phyloP scores from a whole-genome alignment of 164 flowering plant genomes.

The Stephania japonica region DNA sequence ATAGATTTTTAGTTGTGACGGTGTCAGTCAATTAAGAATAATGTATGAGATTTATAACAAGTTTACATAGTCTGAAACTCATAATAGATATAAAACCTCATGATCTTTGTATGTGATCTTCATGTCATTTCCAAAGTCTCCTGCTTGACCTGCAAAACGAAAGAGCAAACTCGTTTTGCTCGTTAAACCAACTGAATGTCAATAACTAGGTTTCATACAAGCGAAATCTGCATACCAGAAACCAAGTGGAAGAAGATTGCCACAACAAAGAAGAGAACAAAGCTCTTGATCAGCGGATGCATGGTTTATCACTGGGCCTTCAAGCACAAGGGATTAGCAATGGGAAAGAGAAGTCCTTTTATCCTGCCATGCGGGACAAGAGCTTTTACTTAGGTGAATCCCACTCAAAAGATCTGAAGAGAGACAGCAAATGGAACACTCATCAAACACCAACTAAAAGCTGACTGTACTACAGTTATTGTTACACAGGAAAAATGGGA shows the following conservation, averaged over 20 bases:
- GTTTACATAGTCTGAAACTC: background rate
- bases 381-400: constrained; percentile 30
- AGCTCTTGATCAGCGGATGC: constrained; percentile 21
- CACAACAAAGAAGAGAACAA: constrained; percentile 13
- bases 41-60: background rate
- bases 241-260: constrained; percentile 18
- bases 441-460: constrained; percentile 29
- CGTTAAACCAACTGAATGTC: constrained; percentile 1
- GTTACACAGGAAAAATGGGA: constrained; percentile 11
- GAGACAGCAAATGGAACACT: constrained; percentile 30
- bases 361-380: constrained; percentile 4
- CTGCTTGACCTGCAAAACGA: constrained; percentile 21
- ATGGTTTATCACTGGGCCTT: constrained; percentile 18
- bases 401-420: constrained; percentile 32
- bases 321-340: constrained; percentile 5
- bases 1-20: background rate
- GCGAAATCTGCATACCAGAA: constrained; percentile 19
- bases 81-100: background rate
- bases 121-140: constrained; percentile 17
- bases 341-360: constrained; percentile 16
- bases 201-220: background rate
- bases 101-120: background rate
- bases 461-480: constrained; percentile 37
- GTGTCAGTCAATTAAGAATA: background rate
- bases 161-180: background rate